A percentile compares a stretch with the other conserved stretches of the same genome.
Evolutionary conservation across 78 protist genomes (phyloP).

Genomic region (Trichosphaerium sp.): DNA sequence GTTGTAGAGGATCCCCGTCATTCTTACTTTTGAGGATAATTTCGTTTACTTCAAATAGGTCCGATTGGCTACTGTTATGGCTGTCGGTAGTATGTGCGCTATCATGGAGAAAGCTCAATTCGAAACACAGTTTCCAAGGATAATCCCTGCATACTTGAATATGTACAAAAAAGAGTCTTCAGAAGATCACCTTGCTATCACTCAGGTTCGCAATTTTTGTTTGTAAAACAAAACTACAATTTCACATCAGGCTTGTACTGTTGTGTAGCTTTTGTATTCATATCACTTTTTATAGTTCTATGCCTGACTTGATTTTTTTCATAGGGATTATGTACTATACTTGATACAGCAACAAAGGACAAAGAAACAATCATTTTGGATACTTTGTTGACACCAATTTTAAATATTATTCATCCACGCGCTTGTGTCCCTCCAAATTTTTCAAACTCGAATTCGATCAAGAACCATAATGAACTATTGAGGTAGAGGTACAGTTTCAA

Average conservation of each 20-base stretch:
- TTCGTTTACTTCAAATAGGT: too few species aligned
- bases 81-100: conserved; percentile 37
- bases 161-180: conserved; percentile 45
- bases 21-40: too few species aligned
- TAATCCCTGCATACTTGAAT: conserved; percentile 23
- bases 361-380: conserved; percentile 7
- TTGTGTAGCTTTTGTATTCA: background rate
- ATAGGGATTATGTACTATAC: conserved; percentile 6
- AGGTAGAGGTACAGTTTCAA: too few species aligned
- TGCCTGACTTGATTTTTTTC: conserved; percentile 5
- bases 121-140: conserved; percentile 18
- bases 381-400: background rate
- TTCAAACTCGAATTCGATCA: conserved; percentile 16
- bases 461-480: conserved; percentile 47
- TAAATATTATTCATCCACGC: conserved; percentile 23
- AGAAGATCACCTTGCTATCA: conserved; percentile 41
- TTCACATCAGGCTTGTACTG: too few species aligned
- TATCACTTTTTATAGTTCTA: background rate
- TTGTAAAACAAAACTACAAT: too few species aligned
- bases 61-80: conserved; percentile 31
- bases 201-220: conserved; percentile 14
- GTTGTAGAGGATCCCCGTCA: too few species aligned
- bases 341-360: conserved; percentile 40
- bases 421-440: conserved; percentile 23
- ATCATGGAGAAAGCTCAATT: conserved; percentile 17